phyloP scores from a whole-genome alignment of 306 rosid species.

The Vigna reflexopilosa region DNA sequence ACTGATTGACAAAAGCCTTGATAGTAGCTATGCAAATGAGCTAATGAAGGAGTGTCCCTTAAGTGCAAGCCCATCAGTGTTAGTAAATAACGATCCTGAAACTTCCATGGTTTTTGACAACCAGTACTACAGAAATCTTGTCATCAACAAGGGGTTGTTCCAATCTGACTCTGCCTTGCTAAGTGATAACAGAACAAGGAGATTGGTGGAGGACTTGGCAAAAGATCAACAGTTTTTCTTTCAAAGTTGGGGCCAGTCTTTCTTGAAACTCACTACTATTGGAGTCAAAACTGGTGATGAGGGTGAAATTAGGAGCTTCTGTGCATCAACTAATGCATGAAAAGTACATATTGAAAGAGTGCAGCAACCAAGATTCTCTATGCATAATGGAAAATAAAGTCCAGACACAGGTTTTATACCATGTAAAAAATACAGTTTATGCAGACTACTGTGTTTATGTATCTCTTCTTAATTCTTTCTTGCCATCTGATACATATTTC shows the following conservation, averaged over 20 bases:
- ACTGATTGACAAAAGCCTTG: constrained; percentile 63
- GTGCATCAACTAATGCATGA: constrained; percentile 52
- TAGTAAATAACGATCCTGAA: constrained; percentile 69
- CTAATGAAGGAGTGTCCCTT: constrained; percentile 60
- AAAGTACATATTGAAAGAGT: neutral
- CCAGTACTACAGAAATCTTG: constrained; percentile 66
- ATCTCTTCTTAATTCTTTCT: neutral
- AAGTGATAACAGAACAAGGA: constrained; percentile 57
- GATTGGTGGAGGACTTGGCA: constrained; percentile 58
- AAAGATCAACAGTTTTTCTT: constrained; percentile 66
- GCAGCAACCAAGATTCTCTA: neutral
- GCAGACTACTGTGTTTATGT: neutral
- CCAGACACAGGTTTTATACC: neutral
- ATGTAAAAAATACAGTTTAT: constrained; percentile 4
- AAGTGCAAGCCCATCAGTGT: constrained; percentile 46
- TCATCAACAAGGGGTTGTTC: constrained; percentile 64
- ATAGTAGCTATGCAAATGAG: constrained; percentile 62
- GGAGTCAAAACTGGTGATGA: constrained; percentile 48
- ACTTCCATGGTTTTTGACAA: constrained; percentile 70
- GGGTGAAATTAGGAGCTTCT: constrained; percentile 65
- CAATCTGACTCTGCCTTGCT: constrained; percentile 76
- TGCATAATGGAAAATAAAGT: constrained; percentile 22
- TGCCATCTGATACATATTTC: neutral
- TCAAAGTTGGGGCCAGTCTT: constrained; percentile 65
- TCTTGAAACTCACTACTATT: constrained; percentile 33